A percentile compares a stretch with the other conserved stretches of the same genome.
Evolutionary conservation across 148 eudicot species (phyloP).

Genomic region (Chenopodium formosanum): DNA sequence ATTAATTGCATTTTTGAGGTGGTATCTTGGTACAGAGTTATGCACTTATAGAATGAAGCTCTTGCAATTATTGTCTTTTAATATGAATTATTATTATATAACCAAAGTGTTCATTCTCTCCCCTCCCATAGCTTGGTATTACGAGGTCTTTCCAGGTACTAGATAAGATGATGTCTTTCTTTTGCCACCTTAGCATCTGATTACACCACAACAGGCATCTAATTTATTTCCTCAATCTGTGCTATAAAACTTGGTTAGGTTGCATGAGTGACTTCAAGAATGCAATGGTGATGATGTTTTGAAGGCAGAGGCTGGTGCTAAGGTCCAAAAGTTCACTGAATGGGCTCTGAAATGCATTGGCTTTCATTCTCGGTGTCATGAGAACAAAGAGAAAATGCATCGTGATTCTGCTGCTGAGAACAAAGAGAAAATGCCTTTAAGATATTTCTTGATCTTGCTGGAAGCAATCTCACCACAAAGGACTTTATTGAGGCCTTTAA

Average conservation of each 20-base stretch:
- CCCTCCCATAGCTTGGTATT: neutral
- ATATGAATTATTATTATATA: neutral
- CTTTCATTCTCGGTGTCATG: slow-evolving; percentile 82
- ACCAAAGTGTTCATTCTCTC: neutral
- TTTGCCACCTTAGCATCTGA: neutral
- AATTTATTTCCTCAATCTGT: slow-evolving; percentile 9
- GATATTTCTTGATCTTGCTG: slow-evolving; percentile 86
- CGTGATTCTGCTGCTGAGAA: slow-evolving; percentile 64
- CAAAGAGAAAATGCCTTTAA: slow-evolving; percentile 55
- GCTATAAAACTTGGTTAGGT: slow-evolving; percentile 39
- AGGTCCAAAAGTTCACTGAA: slow-evolving; percentile 96
- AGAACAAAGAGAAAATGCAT: slow-evolving; percentile 55
- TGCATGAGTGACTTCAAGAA: slow-evolving; percentile 91
- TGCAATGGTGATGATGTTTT: slow-evolving; percentile 96
- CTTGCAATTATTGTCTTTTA: neutral
- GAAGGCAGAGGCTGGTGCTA: slow-evolving; percentile 96
- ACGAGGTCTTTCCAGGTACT: neutral
- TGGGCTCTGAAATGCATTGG: slow-evolving; percentile 99
- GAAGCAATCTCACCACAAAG: slow-evolving; percentile 79
- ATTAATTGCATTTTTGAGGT: neutral
- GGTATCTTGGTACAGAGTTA: neutral
- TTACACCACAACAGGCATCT: neutral
- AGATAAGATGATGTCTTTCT: neutral
- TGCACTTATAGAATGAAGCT: neutral
- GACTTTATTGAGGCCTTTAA: slow-evolving; percentile 98